Percentiles rank a stretch among this genome's conserved stretches.
Conservation (phyloP, 768 basidiomycete genomes). For the Porpolomopsis calyptriformis region DNA sequence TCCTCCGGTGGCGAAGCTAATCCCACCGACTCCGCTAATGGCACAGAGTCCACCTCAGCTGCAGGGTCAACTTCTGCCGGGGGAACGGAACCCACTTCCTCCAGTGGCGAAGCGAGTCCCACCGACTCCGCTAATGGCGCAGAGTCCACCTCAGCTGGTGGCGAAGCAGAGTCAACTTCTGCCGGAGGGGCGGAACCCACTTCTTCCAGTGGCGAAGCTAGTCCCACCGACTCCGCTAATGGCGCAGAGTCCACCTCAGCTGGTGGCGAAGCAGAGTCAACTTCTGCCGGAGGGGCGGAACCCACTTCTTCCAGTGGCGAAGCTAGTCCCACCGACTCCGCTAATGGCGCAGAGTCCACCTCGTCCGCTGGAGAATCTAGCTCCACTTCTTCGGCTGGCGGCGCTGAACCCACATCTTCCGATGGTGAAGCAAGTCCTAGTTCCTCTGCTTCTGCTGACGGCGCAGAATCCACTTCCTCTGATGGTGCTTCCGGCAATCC, state of each 20-base stretch:
- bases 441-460: not conserved
- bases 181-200: not conserved
- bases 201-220: not conserved
- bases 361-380: not conserved
- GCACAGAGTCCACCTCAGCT: not conserved
- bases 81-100: not conserved
- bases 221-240: not conserved
- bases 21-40: no score
- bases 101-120: not conserved
- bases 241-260: not conserved
- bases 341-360: not conserved
- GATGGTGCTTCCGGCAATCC: not conserved
- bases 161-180: not conserved
- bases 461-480: slow-evolving; percentile 1
- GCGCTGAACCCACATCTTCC: not conserved
- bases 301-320: not conserved
- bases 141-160: not conserved
- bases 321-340: no score
- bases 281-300: not conserved
- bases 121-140: not conserved
- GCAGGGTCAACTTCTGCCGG: not conserved
- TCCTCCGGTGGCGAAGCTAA: not conserved
- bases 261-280: not conserved
- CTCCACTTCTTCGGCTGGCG: not conserved
- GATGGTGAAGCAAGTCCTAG: not conserved